A percentile compares a stretch with the other conserved stretches of the same genome.
Evolutionary conservation across 2,329 filamentous ascomycete species (phyloP).

Genomic region (Cercospora berteroae): DNA sequence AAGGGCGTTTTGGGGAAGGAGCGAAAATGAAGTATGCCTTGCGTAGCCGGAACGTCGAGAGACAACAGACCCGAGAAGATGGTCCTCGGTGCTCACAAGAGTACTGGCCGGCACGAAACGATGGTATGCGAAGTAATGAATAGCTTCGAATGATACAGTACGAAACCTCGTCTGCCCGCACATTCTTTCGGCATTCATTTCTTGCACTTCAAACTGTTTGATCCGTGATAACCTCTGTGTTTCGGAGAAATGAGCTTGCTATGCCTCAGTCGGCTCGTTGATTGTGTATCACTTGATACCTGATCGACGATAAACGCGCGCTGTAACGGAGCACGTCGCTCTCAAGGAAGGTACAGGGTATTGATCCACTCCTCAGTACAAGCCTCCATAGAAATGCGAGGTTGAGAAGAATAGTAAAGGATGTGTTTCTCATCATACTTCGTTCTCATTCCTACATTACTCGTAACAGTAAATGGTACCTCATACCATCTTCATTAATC

Average conservation of each 20-base stretch:
- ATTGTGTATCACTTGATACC: neutral
- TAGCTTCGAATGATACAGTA: constrained; percentile 28
- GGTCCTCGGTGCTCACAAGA: neutral
- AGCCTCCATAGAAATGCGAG: neutral
- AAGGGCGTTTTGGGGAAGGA: constrained; percentile 5
- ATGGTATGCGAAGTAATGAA: constrained; percentile 19
- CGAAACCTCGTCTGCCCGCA: constrained; percentile 7
- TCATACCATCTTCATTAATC: constrained; percentile 37
- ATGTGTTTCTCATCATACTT: neutral
- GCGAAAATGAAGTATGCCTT: constrained; percentile 10
- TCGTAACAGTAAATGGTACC: constrained; percentile 9
- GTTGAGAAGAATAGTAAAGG: neutral
- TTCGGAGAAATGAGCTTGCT: neutral
- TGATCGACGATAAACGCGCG: neutral
- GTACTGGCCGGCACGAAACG: neutral
- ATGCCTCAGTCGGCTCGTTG: neutral
- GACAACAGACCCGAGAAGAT: neutral
- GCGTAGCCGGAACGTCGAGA: constrained; percentile 8
- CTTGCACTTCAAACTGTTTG: neutral
- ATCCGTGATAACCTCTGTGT: neutral
- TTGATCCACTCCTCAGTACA: neutral
- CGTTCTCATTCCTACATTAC: constrained; percentile 8
- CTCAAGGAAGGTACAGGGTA: neutral
- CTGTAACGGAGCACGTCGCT: neutral
- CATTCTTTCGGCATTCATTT: neutral